Conservation (phyloP, 192 early-diverging fungal species). For the Backusella sp. region DNA sequence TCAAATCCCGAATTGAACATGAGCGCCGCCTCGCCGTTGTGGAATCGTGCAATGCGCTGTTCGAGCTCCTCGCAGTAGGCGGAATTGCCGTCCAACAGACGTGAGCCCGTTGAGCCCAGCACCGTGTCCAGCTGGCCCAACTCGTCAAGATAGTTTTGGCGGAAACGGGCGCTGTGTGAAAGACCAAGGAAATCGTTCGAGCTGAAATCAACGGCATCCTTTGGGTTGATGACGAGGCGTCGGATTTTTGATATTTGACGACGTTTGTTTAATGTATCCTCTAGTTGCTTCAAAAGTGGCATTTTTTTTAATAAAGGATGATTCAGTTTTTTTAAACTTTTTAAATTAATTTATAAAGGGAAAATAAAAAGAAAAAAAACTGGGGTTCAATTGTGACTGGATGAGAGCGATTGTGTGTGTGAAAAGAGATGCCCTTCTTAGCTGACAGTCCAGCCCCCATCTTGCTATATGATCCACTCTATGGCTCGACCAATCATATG, state of each 20-base stretch:
- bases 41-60: conserved; percentile 57
- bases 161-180: conserved; percentile 47
- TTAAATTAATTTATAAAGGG: too few species aligned
- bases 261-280: conserved; percentile 18
- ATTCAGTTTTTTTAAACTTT: too few species aligned
- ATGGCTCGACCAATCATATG: neutral
- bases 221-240: conserved; percentile 43
- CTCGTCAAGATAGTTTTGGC: conserved; percentile 42
- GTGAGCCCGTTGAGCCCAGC: conserved; percentile 74
- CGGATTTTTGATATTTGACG: conserved; percentile 36
- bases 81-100: conserved; percentile 75
- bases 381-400: neutral
- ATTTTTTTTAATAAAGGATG: neutral
- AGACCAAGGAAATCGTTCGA: conserved; percentile 86
- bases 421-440: neutral
- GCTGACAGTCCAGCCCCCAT: neutral
- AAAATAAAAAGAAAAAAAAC: neutral
- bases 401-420: neutral
- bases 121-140: conserved; percentile 40
- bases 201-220: conserved; percentile 61
- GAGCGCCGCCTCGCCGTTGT: conserved; percentile 56
- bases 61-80: conserved; percentile 62
- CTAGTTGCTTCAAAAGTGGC: conserved; percentile 17
- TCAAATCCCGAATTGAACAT: conserved; percentile 89
- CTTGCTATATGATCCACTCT: neutral